Evolutionary conservation across 805 yeast species (phyloP), one percentile per base, ranked within the genome.

Genomic region (Wickerhamomyces canadensis): DNA sequence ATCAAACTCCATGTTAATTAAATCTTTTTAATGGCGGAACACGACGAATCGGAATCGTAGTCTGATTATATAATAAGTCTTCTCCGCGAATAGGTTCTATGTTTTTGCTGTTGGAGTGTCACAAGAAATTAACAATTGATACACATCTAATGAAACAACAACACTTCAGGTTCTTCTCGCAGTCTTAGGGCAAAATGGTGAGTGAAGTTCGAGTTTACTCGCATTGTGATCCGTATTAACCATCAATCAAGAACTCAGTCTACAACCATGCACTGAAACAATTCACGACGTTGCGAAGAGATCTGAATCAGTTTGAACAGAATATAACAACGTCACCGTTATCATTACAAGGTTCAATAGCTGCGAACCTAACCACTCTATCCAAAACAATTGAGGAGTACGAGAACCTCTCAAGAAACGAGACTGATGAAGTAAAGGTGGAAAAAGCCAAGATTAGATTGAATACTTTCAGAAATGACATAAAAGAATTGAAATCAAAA

Each of bases 251-350:
- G 23, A 21, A 21, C 23, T 80, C 95, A 19, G 68, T 89, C 36
- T 87, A 82, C 64, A 91, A 86, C 62, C 95, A 86, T 59, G 96
- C 95, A 8, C 70, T 84, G 37, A 87, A 86, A 59, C 96, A 89
- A 60, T 76, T 87, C 22, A 85, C 77, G 50, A 69, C 79, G 19
- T 63, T 91, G 36, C 74, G 78, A 41, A 74, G 74, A 43, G 96
- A 88, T 49, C 61, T 91, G 34, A 67, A 72, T 15, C 61, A 66
- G 36, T 80, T 91, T 47, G 89, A 81, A 52, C 64, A 69, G 32
- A 76, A 81, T 43, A 69, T 85, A 9, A 69, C 76, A 13, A 70
- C 79, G 4, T 74, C 94, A 1, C 93, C 94, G 16, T 64, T 84
- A 39, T 78, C 95, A 1, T 56, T 83, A 11, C 88, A 81, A 51